Evolutionary conservation across 306 rosid species (phyloP), one percentile per base, ranked within the genome.

Genomic region (Glycyrrhiza uralensis): DNA sequence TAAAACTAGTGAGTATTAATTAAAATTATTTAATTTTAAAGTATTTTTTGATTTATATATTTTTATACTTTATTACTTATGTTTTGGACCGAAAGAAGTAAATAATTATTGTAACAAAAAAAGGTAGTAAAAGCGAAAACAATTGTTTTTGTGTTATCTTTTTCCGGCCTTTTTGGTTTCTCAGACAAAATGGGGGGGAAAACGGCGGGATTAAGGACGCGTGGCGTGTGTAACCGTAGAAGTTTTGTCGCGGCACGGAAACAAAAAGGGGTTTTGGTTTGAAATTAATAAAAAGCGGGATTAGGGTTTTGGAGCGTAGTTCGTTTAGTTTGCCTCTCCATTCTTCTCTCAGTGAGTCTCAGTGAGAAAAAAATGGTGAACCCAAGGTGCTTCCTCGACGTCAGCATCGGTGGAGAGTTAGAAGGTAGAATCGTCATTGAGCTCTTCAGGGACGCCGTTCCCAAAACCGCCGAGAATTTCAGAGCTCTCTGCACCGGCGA

Each of bases 381-480:
- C 35, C 83, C 85, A 13, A 80, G 84, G 50, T 87, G 90, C 60
- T 91, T 65, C 77, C 36, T 91, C 12, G 97, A 91, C 70, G 22
- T 88, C 4, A 70, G 76, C 76, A 83, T 91, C 3, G 95, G 81
- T 7, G 94, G 88, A 1, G 97, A 88, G 57, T 52, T 85, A 2
- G 94, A 88, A 44, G 97, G 97, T 0, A 81, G 97, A 24, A 78
- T 91, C 22, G 83, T 91, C 6, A 49, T 91, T 1, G 97, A 91
- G 46, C 90, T 91, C 45, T 88, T 69, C 83, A 63, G 50, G 42
- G 87, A 91, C 30, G 72, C 87, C 17, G 97, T 86, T 1, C 97
- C 97, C 69, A 91, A 80, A 78, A 91, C 97, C 12, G 92, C 95
- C 4, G 87, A 86, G 73, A 91, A 91, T 79, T 91, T 91, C 82